Conservation (phyloP, 306 rosid genomes). For the Fagus crenata region DNA sequence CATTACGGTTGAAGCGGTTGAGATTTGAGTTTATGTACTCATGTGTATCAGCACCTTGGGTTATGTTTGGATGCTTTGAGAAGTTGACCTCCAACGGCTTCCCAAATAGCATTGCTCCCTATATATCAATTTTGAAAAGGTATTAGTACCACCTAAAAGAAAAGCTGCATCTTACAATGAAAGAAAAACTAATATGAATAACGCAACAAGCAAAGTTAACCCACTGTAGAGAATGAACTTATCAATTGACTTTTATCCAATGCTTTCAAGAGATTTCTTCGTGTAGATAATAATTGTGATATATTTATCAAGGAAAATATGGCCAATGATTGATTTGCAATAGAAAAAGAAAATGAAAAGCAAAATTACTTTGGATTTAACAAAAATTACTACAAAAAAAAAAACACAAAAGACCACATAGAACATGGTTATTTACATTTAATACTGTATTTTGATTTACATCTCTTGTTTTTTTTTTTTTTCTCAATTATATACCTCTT, state of each 20-base stretch:
- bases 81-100: conserved; percentile 93
- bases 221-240: not conserved
- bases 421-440: not conserved
- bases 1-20: conserved; percentile 96
- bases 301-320: not conserved
- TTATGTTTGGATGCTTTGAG: conserved; percentile 85
- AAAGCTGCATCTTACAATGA: not conserved
- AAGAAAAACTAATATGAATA: conserved; percentile 6
- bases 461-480: no score
- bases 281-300: not conserved
- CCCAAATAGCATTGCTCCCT: conserved; percentile 90
- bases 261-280: conserved; percentile 2
- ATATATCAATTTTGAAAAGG: conserved; percentile 19
- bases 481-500: no score
- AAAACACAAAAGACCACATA: no score
- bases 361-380: not conserved
- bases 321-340: not conserved
- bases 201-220: conserved; percentile 6
- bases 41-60: conserved; percentile 90
- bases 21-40: conserved; percentile 89
- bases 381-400: no score
- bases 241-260: not conserved
- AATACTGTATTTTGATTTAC: not conserved
- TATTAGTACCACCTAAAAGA: conserved; percentile 3
- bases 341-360: not conserved